Percentiles rank a stretch among this genome's conserved stretches.
Conservation (phyloP, 2,329 filamentous ascomycete species). For the Xylariaceae sp. region DNA sequence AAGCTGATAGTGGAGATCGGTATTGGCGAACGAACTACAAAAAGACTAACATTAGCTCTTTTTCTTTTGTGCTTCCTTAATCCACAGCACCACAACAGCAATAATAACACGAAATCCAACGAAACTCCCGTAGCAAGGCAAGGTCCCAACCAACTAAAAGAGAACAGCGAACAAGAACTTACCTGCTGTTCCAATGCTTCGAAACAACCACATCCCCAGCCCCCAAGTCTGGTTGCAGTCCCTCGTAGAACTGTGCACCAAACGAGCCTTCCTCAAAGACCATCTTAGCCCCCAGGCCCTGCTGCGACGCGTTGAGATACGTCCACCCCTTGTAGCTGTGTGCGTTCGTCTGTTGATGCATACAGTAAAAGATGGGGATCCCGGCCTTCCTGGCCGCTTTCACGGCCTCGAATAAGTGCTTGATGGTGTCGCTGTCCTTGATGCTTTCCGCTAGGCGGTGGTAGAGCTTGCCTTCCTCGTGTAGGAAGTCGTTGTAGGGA, state of each 20-base stretch:
- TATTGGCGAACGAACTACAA: constrained; percentile 9
- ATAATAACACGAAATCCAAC: no score
- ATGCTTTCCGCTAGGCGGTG: background rate
- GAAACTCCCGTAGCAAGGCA: no score
- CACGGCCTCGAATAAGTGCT: constrained; percentile 2
- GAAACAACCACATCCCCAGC: constrained; percentile 4
- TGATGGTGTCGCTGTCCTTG: constrained; percentile 1
- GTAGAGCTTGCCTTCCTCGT: background rate
- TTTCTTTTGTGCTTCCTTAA: no score
- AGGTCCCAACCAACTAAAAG: no score
- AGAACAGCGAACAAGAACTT: no score
- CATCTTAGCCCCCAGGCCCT: background rate
- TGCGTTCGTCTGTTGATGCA: constrained; percentile 9
- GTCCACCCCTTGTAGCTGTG: constrained; percentile 1
- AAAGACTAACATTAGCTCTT: no score
- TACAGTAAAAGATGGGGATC: constrained; percentile 7
- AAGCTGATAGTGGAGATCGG: constrained; percentile 11
- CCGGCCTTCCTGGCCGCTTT: background rate
- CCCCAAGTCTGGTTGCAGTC: background rate
- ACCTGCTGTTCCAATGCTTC: constrained; percentile 16
- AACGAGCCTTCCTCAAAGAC: constrained; percentile 11
- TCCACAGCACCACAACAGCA: no score
- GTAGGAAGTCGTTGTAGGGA: constrained; percentile 1
- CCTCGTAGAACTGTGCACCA: background rate
- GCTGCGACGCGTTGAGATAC: constrained; percentile 3